Percentiles rank a stretch among this genome's conserved stretches.
Evolutionary conservation across 345 rosid species (phyloP).

Genomic region (Melastoma malabathricum): DNA sequence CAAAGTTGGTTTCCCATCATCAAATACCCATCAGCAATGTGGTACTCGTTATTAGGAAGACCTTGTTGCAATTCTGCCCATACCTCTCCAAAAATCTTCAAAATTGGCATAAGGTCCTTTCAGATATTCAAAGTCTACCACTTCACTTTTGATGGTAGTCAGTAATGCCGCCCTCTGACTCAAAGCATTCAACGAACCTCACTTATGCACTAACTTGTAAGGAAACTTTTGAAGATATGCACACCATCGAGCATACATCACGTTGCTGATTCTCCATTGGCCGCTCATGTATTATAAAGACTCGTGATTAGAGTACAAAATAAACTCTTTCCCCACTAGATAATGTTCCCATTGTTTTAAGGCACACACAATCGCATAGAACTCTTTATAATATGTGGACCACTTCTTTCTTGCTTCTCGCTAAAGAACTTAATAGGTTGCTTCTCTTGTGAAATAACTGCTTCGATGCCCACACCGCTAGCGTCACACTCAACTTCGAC

Average conservation of each 20-base stretch:
- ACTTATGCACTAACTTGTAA: neutral
- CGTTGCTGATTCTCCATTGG: neutral
- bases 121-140: no score
- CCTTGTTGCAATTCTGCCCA: no score
- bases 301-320: conserved; percentile 1
- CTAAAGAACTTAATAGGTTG: no score
- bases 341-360: neutral
- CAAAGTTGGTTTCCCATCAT: neutral
- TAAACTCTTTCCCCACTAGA: conserved; percentile 2
- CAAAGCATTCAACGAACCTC: neutral
- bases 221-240: conserved; percentile 1
- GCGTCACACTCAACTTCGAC: no score
- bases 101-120: no score
- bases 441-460: no score
- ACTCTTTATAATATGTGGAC: no score
- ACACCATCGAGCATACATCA: neutral
- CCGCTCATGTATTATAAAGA: neutral
- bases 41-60: neutral
- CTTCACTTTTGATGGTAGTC: no score
- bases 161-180: no score
- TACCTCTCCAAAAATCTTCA: no score
- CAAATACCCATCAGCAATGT: neutral
- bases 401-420: no score
- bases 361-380: neutral
- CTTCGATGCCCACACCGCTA: no score